These are phyloP conservation scores for Camelina laxa DNA, from an alignment of 345 rosid genomes.

Conservation along the genomic window DNA sequence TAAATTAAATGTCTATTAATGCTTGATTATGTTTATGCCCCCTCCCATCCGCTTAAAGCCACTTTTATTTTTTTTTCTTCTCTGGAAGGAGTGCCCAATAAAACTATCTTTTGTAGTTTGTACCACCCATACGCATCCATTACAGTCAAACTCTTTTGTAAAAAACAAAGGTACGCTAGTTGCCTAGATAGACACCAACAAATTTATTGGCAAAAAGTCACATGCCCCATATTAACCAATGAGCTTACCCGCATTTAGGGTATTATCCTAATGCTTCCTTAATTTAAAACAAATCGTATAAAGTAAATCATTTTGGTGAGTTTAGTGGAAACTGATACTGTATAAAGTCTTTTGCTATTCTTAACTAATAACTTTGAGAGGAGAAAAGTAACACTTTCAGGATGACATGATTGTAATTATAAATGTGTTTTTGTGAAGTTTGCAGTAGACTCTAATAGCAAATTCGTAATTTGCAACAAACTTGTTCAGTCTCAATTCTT, in stretches of 20 bases:
- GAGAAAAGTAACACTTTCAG: background rate
- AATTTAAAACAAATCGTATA: background rate
- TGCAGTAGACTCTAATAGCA: background rate
- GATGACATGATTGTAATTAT: background rate
- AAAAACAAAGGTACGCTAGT: background rate
- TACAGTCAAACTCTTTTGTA: background rate
- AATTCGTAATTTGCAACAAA: background rate
- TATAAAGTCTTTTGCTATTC: background rate
- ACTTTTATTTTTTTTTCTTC: constrained; percentile 1
- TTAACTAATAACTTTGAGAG: background rate
- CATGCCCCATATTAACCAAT: constrained; percentile 4
- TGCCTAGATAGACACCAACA: constrained; percentile 1
- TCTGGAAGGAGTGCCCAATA: background rate
- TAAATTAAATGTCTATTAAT: constrained; percentile 24
- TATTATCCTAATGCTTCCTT: constrained; percentile 1
- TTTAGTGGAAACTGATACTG: background rate
- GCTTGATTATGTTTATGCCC: constrained; percentile 40
- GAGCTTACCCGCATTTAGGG: constrained; percentile 10
- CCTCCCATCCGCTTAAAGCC: constrained; percentile 41
- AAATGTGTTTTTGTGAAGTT: background rate
- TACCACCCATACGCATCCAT: constrained; percentile 1
- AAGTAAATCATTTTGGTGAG: background rate
- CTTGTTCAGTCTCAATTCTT: background rate
- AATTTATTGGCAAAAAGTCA: background rate
- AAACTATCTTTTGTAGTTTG: background rate